A percentile compares a stretch with the other conserved stretches of the same genome.
phyloP scores from a whole-genome alignment of 192 early-diverging fungal genomes.

The Backusella australiensis region DNA sequence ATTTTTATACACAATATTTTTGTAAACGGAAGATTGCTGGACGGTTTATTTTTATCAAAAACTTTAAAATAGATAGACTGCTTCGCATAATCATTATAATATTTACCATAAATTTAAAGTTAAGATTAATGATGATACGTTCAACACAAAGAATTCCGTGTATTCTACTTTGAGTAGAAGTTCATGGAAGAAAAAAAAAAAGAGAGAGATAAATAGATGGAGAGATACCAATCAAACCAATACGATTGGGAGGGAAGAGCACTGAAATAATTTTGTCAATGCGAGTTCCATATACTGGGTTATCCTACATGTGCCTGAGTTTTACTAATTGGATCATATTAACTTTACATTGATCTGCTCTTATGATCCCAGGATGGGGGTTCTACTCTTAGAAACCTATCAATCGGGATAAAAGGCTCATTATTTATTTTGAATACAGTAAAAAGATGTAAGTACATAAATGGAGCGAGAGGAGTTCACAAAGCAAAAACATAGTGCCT shows the following conservation, averaged over 20 bases:
- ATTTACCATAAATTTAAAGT: background rate
- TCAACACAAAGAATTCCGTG: background rate
- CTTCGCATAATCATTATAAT: background rate
- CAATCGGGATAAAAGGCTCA: background rate
- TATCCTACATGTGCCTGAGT: background rate
- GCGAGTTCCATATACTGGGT: background rate
- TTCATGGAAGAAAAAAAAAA: too few species aligned
- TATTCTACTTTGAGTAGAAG: background rate
- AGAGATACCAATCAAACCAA: too few species aligned
- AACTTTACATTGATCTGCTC: background rate
- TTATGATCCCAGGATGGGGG: background rate
- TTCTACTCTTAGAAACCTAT: background rate
- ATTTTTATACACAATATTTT: too few species aligned
- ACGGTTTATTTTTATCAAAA: background rate
- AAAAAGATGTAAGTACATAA: background rate
- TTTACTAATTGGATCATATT: background rate
- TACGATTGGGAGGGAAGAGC: too few species aligned
- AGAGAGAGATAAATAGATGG: too few species aligned
- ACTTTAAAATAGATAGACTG: background rate
- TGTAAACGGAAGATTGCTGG: too few species aligned
- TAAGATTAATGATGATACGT: background rate
- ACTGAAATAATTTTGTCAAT: background rate
- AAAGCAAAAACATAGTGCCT: background rate
- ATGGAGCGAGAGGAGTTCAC: background rate
- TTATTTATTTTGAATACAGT: background rate